Percentiles rank a stretch among this genome's conserved stretches.
These are phyloP conservation scores for Fusarium verticillioides DNA, from an alignment of 2,329 filamentous ascomycete genomes.

Conservation along the genomic window DNA sequence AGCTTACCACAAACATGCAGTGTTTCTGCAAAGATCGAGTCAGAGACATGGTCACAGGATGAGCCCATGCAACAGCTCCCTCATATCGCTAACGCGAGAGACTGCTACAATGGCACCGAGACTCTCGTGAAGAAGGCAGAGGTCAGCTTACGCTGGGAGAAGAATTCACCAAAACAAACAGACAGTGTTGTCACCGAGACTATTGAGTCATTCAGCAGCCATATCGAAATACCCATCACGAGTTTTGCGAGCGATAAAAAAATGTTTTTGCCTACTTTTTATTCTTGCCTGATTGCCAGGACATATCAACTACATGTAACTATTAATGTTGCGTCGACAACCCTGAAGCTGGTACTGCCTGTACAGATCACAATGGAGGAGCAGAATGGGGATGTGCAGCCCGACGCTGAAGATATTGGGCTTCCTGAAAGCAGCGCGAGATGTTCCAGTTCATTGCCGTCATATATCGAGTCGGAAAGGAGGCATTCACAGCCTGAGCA, in stretches of 20 bases:
- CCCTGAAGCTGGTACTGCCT: conserved; percentile 1
- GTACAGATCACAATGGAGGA: conserved; percentile 3
- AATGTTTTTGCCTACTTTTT: conserved; percentile 17
- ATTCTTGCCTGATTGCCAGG: conserved; percentile 13
- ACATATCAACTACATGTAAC: conserved; percentile 13
- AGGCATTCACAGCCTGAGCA: conserved; percentile 11
- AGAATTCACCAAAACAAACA: neutral
- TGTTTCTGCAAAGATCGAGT: conserved; percentile 16
- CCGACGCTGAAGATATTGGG: neutral
- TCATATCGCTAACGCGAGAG: neutral
- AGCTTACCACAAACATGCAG: neutral
- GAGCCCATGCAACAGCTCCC: conserved; percentile 17
- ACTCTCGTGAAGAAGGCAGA: neutral
- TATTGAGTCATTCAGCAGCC: neutral
- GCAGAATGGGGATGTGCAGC: neutral
- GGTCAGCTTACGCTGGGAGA: neutral
- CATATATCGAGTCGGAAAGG: conserved; percentile 12
- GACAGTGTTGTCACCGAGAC: neutral
- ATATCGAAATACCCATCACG: neutral
- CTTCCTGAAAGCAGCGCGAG: neutral
- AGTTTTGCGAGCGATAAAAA: conserved; percentile 7
- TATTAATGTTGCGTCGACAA: neutral
- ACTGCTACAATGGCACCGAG: neutral
- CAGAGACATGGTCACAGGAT: conserved; percentile 16
- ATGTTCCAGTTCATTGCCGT: conserved; percentile 6